Conservation (phyloP, 2,329 filamentous ascomycete species). For the Myriosclerotinia curreyana region DNA sequence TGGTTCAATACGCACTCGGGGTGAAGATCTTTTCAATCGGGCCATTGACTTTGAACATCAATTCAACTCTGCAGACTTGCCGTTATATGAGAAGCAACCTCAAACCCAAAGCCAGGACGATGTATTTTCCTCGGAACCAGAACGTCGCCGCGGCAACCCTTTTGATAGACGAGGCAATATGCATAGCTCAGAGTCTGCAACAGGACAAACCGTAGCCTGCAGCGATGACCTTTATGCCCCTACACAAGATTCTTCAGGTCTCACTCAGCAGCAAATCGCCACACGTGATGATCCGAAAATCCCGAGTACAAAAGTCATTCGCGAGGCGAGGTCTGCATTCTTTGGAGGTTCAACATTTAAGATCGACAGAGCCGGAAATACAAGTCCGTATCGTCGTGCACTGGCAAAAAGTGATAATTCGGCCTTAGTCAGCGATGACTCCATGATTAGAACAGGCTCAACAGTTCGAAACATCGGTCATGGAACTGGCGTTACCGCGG, state of each 20-base stretch:
- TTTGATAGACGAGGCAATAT: not conserved
- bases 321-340: constrained; percentile 48
- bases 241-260: constrained; percentile 16
- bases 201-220: constrained; percentile 5
- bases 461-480: constrained; percentile 21
- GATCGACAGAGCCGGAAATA: constrained; percentile 53
- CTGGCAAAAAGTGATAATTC: constrained; percentile 38
- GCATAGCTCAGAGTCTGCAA: constrained; percentile 7
- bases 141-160: not conserved
- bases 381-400: constrained; percentile 55
- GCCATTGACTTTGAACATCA: constrained; percentile 29
- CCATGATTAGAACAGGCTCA: constrained; percentile 14
- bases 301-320: constrained; percentile 37
- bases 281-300: constrained; percentile 34
- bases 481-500: constrained; percentile 1
- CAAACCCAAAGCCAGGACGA: constrained; percentile 28
- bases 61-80: constrained; percentile 28
- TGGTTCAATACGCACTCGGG: constrained; percentile 22
- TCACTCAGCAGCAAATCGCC: constrained; percentile 36
- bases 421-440: constrained; percentile 12
- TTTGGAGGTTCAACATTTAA: constrained; percentile 52
- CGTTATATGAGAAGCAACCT: constrained; percentile 25
- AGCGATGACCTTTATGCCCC: constrained; percentile 2
- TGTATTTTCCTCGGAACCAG: constrained; percentile 30
- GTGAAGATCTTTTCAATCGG: constrained; percentile 26